Evolutionary conservation across 164 flowering plant species (phyloP), one percentile per base, ranked within the genome.

Genomic region (Cinnamomum chago): DNA sequence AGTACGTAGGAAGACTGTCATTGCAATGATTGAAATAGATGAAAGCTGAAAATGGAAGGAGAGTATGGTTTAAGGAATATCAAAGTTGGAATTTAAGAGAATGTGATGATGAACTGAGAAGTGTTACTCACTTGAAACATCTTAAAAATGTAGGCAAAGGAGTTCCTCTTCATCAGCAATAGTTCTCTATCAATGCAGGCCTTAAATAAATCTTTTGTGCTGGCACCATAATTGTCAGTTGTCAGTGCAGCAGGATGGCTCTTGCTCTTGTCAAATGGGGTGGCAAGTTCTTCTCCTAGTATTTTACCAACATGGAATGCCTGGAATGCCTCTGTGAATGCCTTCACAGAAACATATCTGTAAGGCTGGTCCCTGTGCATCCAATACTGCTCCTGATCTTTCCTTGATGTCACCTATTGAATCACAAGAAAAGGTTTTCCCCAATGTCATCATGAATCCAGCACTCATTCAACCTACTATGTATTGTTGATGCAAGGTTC

Each of bases 81-180:
- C 35, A 30, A 30, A 67, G 28, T 17, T 67, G 69, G 23, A 14
- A 67, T 9, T 66, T 35, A 6, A 67, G 40, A 25, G 69, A 17
- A 67, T 17, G 6, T 27, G 17, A 25, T 30, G 7, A 18, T 10
- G 55, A 3, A 7, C 55, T 20, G 33, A 30, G 33, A 30, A 30
- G 35, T 30, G 28, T 25, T 55, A 75, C 83, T 77, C 50, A 88
- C 94, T 76, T 90, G 90, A 47, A 28, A 2, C 66, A 84, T 47
- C 73, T 90, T 88, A 83, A 89, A 90, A n/a, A 85, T 72, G 76
- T 88, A 90, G 67, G 86, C 81, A 67, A 88, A 90, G 12, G 87
- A 82, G 77, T 88, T 90, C 75, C 96, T 88, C 84, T 88, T 89
- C 96, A 91, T 91, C n/a, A 91, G 88, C 74, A 91, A 71, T 24